These are phyloP conservation scores for Mortierella hygrophila DNA, from an alignment of 192 early-diverging fungal genomes.

Conservation along the genomic window DNA sequence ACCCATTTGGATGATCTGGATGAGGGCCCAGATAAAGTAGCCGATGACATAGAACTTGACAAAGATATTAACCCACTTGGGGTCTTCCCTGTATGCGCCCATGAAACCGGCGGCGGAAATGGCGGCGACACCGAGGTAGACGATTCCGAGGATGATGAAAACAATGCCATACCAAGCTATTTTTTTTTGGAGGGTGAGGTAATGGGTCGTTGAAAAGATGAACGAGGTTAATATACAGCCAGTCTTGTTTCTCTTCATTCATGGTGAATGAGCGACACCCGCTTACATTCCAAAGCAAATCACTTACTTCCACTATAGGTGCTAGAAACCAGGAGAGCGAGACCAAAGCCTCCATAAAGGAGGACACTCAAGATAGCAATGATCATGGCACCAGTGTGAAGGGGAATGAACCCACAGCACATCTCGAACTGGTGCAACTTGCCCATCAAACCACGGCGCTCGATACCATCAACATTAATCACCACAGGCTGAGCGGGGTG, in stretches of 20 bases:
- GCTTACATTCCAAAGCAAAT: background rate
- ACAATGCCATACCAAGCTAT: background rate
- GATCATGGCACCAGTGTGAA: slow-evolving; percentile 50
- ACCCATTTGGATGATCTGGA: slow-evolving; percentile 26
- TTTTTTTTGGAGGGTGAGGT: too few relatives aligned
- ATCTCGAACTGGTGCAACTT: slow-evolving; percentile 30
- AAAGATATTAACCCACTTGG: slow-evolving; percentile 17
- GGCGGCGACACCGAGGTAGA: slow-evolving; percentile 27
- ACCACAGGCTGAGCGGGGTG: background rate
- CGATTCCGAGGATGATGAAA: slow-evolving; percentile 28
- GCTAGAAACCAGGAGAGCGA: background rate
- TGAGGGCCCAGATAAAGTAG: slow-evolving; percentile 19
- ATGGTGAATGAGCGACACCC: background rate
- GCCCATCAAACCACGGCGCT: slow-evolving; percentile 17
- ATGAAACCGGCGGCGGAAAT: slow-evolving; percentile 29
- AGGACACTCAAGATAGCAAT: slow-evolving; percentile 28
- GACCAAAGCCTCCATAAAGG: slow-evolving; percentile 46
- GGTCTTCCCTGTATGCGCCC: slow-evolving; percentile 43
- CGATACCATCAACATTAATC: slow-evolving; percentile 4
- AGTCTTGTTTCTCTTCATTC: background rate
- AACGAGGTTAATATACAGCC: background rate
- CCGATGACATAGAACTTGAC: slow-evolving; percentile 34
- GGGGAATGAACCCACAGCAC: slow-evolving; percentile 39
- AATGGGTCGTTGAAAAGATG: slow-evolving; percentile 5
- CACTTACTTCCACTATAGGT: background rate